Evolutionary conservation across 441 rosid species (phyloP), one percentile per base, ranked within the genome.

Genomic region (Erodium texanum): DNA sequence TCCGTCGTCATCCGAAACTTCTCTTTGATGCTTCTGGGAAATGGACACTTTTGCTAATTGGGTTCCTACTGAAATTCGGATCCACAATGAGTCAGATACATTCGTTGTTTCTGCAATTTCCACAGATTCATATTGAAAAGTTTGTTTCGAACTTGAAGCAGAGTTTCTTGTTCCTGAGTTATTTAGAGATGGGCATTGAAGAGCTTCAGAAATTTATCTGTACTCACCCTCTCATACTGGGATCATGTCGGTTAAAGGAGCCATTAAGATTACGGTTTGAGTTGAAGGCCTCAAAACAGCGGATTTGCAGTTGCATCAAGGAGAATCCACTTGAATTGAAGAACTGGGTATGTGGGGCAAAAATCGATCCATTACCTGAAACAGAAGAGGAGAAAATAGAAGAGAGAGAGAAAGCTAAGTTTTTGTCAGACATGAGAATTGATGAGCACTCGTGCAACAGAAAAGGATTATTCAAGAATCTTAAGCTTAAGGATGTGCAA

Each of bases 241-340:
- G 89, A 56, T 73, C 75, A 7, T 75, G 72, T 79, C 73, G 61
- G 36, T 72, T 90, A 81, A 89, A 89, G 84, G 82, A 74, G 73
- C 69, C 90, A 11, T 82, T 73, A 63, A 81, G 83, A 20, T 70
- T 87, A 66, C 79, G 85, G 36, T n/a, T 34, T 18, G 66, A 48
- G 61, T 68, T 93, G 79, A 87, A 81, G 65, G 77, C 71, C 66
- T 90, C 92, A 65, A 88, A 84, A 67, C 77, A 22, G 69, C 79
- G 86, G 16, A 84, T 93, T 63, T 67, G 93, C 61, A 65, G 84
- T 56, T 64, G 73, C 75, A 78, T 93, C 69, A 82, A 73, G 79
- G 83, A 90, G 22, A 83, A 85, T 41, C 97, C 97, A 0, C 77
- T 82, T 50, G 87, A 75, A 77, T 63, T 93, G 81, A 79, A 81